Evolutionary conservation across 2,329 filamentous ascomycete genomes (phyloP).

Genomic region (Cladosporium velox): DNA sequence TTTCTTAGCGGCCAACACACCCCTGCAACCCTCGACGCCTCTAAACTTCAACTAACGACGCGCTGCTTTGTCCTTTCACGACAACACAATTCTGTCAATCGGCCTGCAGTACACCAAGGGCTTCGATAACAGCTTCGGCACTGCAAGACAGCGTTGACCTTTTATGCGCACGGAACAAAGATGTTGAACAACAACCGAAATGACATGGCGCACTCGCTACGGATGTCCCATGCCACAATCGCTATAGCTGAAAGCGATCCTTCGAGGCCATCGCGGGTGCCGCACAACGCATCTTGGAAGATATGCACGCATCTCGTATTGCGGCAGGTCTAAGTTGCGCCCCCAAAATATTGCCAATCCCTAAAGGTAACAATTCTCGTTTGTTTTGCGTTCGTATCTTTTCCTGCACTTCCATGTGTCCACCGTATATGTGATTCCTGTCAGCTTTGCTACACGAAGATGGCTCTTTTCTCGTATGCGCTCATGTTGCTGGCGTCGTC

Average conservation of each 20-base stretch:
- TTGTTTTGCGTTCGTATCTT: not conserved
- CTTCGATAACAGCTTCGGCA: not conserved
- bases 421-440: not conserved
- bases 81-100: not conserved
- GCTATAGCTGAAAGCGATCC: slow-evolving; percentile 7
- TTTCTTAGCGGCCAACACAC: not conserved
- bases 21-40: not conserved
- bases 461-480: not conserved
- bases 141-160: not conserved
- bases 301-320: slow-evolving; percentile 4
- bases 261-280: not conserved
- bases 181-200: not conserved
- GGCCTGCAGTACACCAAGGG: not conserved
- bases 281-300: slow-evolving; percentile 1
- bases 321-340: not conserved
- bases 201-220: not conserved
- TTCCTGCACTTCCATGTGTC: not conserved
- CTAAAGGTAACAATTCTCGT: not conserved
- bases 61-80: not conserved
- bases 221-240: not conserved
- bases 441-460: not conserved
- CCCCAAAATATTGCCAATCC: not conserved
- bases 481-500: not conserved
- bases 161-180: not conserved
- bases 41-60: not conserved